phyloP scores from a whole-genome alignment of 2,329 filamentous ascomycete species.

The Thyridium curvatum region DNA sequence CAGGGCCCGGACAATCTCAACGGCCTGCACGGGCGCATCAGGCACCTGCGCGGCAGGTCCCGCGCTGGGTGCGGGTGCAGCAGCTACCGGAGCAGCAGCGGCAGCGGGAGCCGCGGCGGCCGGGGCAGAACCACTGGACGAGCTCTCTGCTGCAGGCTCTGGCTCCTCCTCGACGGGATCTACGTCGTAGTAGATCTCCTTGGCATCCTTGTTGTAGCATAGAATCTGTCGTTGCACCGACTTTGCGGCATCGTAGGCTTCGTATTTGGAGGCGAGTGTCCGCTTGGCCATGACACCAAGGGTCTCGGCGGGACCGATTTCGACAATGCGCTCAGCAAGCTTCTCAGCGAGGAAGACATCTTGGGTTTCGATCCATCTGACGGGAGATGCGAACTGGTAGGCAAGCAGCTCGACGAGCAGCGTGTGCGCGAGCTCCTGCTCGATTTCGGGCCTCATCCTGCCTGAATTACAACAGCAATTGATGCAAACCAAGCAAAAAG shows the following conservation, averaged over 20 bases:
- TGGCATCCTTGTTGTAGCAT: slow-evolving; percentile 98
- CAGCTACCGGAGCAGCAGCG: slow-evolving; percentile 47
- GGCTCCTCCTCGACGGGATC: slow-evolving; percentile 91
- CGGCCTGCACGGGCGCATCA: slow-evolving; percentile 79
- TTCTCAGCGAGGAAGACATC: slow-evolving; percentile 98
- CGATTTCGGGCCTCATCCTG: slow-evolving; percentile 93
- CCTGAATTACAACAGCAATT: too few relatives aligned
- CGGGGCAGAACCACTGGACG: slow-evolving; percentile 27
- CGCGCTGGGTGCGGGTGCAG: slow-evolving; percentile 60
- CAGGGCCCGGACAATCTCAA: slow-evolving; percentile 82
- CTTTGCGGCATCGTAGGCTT: slow-evolving; percentile 95
- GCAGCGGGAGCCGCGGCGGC: slow-evolving; percentile 41
- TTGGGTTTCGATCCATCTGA: slow-evolving; percentile 99
- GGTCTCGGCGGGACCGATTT: slow-evolving; percentile 94
- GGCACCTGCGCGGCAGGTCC: slow-evolving; percentile 83
- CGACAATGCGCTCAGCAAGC: slow-evolving; percentile 92
- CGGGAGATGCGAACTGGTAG: slow-evolving; percentile 97
- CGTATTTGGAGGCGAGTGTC: slow-evolving; percentile 93
- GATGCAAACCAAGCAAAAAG: too few relatives aligned
- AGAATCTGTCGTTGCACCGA: slow-evolving; percentile 96
- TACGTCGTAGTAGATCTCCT: slow-evolving; percentile 99
- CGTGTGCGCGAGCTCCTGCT: slow-evolving; percentile 98
- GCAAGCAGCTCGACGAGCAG: slow-evolving; percentile 97
- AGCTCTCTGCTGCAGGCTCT: slow-evolving; percentile 37
- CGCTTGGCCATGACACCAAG: slow-evolving; percentile 96